Percentiles rank a stretch among this genome's conserved stretches.
Evolutionary conservation across 768 basidiomycete genomes (phyloP).

Genomic region (Pisolithus tinctorius): DNA sequence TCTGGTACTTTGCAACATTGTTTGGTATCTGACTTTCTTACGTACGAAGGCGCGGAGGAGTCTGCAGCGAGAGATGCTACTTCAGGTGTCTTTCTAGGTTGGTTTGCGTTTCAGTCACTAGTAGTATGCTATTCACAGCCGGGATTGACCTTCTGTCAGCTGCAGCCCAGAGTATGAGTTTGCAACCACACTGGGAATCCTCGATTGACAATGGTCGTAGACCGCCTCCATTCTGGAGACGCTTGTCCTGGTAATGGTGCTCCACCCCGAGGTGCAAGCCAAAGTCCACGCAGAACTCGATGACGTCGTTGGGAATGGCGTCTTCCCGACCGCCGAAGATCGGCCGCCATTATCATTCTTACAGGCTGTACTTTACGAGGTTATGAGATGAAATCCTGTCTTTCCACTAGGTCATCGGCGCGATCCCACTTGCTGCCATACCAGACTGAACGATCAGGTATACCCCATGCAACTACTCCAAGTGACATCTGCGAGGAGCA

Average conservation of each 20-base stretch:
- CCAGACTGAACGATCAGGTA: not conserved
- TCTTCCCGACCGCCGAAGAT: slow-evolving; percentile 25
- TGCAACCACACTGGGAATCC: not conserved
- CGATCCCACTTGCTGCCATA: not conserved
- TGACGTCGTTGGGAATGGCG: slow-evolving; percentile 20
- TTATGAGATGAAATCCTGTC: slow-evolving; percentile 27
- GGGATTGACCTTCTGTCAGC: not conserved
- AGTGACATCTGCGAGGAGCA: slow-evolving; percentile 14
- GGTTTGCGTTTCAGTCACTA: not conserved
- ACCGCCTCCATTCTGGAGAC: slow-evolving; percentile 1
- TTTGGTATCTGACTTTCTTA: not conserved
- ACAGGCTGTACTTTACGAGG: slow-evolving; percentile 25
- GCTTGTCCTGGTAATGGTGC: slow-evolving; percentile 26
- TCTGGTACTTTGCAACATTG: not conserved
- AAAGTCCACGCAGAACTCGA: slow-evolving; percentile 26
- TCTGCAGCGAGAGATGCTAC: not conserved
- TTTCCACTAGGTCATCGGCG: slow-evolving; percentile 22
- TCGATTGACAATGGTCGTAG: not conserved
- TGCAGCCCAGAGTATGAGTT: not conserved
- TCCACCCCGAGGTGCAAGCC: slow-evolving; percentile 22
- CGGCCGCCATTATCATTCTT: slow-evolving; percentile 21
- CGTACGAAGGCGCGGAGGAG: not conserved
- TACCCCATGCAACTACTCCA: not conserved
- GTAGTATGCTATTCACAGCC: not conserved
- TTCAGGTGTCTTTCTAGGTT: not conserved